Conservation (phyloP, 2,329 filamentous ascomycete species). For the Albifimbria verrucaria region DNA sequence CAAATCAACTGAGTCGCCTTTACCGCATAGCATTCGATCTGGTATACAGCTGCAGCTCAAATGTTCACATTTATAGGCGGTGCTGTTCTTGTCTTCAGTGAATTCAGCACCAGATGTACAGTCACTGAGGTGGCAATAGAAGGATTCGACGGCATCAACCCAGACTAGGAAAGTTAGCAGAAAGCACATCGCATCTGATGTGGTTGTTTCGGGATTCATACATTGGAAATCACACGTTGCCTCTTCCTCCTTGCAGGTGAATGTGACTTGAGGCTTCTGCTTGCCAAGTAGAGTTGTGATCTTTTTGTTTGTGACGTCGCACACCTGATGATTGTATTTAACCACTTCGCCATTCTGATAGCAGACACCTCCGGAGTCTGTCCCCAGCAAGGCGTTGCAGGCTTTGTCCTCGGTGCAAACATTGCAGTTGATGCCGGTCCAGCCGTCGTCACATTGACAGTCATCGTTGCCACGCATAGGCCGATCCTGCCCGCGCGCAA, state of each 20-base stretch:
- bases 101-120: slow-evolving; percentile 73
- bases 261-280: slow-evolving; percentile 88
- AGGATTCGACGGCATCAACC: slow-evolving; percentile 91
- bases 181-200: neutral
- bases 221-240: slow-evolving; percentile 92
- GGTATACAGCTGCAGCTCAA: slow-evolving; percentile 86
- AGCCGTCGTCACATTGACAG: slow-evolving; percentile 89
- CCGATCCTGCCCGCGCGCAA: slow-evolving; percentile 76
- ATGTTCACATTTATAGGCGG: slow-evolving; percentile 79
- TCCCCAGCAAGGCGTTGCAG: slow-evolving; percentile 85
- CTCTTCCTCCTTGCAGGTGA: slow-evolving; percentile 76
- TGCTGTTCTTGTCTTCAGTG: slow-evolving; percentile 70
- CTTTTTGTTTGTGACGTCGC: slow-evolving; percentile 93
- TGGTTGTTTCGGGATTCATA: slow-evolving; percentile 38
- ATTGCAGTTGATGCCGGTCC: slow-evolving; percentile 97
- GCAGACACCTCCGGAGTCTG: slow-evolving; percentile 78
- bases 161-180: slow-evolving; percentile 60
- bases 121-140: slow-evolving; percentile 86
- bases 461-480: slow-evolving; percentile 66
- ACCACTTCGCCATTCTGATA: slow-evolving; percentile 89
- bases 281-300: slow-evolving; percentile 84
- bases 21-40: slow-evolving; percentile 90
- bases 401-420: slow-evolving; percentile 82
- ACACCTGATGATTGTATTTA: slow-evolving; percentile 96
- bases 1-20: slow-evolving; percentile 87